Evolutionary conservation across 768 basidiomycete species (phyloP).

Genomic region (Suillus ampliporus): DNA sequence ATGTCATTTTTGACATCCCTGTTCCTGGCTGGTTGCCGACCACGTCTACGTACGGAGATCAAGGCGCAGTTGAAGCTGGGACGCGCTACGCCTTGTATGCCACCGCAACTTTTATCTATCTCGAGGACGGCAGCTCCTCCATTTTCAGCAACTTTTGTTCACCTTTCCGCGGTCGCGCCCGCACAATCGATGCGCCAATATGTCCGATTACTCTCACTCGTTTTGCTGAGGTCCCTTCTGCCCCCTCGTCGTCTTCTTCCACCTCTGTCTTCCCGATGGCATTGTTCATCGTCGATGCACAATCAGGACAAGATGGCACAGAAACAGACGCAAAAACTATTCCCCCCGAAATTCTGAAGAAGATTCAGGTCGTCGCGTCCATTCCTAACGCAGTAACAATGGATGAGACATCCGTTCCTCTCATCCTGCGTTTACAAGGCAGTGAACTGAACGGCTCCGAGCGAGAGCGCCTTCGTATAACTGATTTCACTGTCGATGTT

Average conservation of each 20-base stretch:
- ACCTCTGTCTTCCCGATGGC: constrained; percentile 36
- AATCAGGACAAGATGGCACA: constrained; percentile 25
- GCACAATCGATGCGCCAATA: constrained; percentile 46
- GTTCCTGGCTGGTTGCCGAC: constrained; percentile 93
- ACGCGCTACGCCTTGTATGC: constrained; percentile 72
- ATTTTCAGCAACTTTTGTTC: constrained; percentile 63
- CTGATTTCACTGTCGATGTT: constrained; percentile 60
- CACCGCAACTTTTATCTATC: constrained; percentile 59
- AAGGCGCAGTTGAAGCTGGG: constrained; percentile 50
- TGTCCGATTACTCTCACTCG: constrained; percentile 56
- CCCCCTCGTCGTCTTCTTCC: constrained; percentile 31
- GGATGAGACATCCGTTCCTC: constrained; percentile 52
- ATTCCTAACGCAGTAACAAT: constrained; percentile 61
- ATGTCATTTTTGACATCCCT: constrained; percentile 78
- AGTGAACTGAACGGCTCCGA: constrained; percentile 53
- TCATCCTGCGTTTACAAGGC: constrained; percentile 66
- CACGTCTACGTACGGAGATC: constrained; percentile 53
- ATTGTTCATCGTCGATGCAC: constrained; percentile 52
- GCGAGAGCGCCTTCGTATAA: constrained; percentile 60
- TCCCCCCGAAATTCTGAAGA: constrained; percentile 58
- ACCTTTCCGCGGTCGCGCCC: constrained; percentile 54
- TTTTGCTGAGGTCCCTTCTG: constrained; percentile 50
- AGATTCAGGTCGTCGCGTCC: constrained; percentile 67
- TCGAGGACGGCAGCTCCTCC: constrained; percentile 47
- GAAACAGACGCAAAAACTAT: constrained; percentile 38